A percentile compares a stretch with the other conserved stretches of the same genome.
Conservation (phyloP, 108 stramenopile genomes). For the Cyclotella distinguenda region DNA sequence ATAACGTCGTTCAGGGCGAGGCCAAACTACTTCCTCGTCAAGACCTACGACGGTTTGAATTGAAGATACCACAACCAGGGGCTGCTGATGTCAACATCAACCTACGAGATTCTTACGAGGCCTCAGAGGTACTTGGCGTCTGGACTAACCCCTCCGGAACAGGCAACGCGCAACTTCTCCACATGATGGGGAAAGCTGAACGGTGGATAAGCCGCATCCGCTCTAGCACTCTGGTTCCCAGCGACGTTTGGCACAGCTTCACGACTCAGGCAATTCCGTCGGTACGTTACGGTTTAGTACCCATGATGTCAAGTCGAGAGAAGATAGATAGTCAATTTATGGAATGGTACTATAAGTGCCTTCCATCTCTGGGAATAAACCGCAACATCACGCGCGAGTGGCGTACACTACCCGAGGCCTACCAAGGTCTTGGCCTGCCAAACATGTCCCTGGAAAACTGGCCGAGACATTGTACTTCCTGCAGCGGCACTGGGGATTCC, state of each 20-base stretch:
- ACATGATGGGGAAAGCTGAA: neutral
- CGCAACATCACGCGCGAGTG: neutral
- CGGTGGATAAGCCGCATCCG: neutral
- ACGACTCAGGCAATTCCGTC: neutral
- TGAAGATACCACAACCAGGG: no score
- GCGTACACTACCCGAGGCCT: neutral
- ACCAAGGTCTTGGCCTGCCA: conserved; percentile 8
- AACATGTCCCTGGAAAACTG: neutral
- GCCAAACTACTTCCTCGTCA: no score
- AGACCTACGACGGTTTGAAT: no score
- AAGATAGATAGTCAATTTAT: neutral
- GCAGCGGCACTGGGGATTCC: neutral
- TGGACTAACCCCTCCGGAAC: no score
- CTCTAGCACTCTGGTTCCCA: neutral
- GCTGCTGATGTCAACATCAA: no score
- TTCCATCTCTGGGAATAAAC: conserved; percentile 2
- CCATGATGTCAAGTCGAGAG: neutral
- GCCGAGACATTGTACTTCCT: neutral
- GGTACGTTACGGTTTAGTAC: conserved; percentile 3
- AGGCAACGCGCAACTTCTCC: neutral
- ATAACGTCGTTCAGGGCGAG: no score
- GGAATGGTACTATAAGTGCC: neutral
- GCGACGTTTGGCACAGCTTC: neutral
- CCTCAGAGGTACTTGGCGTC: no score
- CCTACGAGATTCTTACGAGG: no score